Base-by-base conservation (phyloP, 2,329 filamentous ascomycete species). In the Karstenula rhodostoma region DNA sequence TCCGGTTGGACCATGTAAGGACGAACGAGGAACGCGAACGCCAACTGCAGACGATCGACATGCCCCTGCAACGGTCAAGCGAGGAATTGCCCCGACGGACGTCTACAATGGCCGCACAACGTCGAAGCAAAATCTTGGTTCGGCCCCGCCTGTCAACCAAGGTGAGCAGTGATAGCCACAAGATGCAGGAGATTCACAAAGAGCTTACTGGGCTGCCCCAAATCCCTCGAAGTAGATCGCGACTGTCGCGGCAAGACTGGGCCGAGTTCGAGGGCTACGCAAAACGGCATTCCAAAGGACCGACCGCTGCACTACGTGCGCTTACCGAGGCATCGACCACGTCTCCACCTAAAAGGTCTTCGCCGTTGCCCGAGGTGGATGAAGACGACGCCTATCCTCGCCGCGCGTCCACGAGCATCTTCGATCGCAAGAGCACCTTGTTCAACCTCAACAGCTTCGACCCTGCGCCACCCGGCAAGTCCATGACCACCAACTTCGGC, bases 221-320 rank as follows among this genome's bases (percentile, higher is more conserved):
- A 29, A 42, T 77, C 13, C 73, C 73, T 7, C 61, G 63, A 33
- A 72, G 68, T 13, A 73, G 68, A 37, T 67, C 73, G 12, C 67
- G 73, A 17, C 47, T 77, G 47, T 77, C 73, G 6, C 73, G 73
- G 27, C 73, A 76, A 33, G 74, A 77, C 46, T 77, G 73, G 74
- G 69, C 69, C 13, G 67, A 73, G 23, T 75, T 77, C 32, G 67
- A 74, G 50, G 71, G 71, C 1, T 77, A 77, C 52, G 68, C 73
- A 4, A 68, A 68, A 32, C 67, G 67, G 35, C 65, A 73, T 43
- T 70, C 64, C 22, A 71, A 67, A 53, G 63, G 63, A 51, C 64
- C 63, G n/a, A 72, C 67, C 51, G 52, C 59, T 15, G 37, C 46
- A 12, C 29, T 55, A 5, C 52, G 52, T 22, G 52, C 52, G 23